phyloP scores from a whole-genome alignment of 164 flowering plant species.

The Piper betle region DNA sequence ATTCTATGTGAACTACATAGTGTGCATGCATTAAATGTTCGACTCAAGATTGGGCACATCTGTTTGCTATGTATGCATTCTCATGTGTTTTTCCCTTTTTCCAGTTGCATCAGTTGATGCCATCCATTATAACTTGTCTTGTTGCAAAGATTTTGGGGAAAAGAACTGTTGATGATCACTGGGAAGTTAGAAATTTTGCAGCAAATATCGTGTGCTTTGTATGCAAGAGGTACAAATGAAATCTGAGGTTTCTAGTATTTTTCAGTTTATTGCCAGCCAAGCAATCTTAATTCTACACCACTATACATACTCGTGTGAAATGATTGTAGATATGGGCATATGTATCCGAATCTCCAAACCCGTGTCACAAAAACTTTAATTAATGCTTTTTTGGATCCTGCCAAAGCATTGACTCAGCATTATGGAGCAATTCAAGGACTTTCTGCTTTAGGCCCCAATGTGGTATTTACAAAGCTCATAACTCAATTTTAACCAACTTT shows the following conservation, averaged over 20 bases:
- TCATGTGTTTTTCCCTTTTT: background rate
- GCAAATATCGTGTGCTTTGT: slow-evolving; percentile 74
- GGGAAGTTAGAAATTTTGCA: slow-evolving; percentile 85
- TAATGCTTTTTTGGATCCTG: slow-evolving; percentile 85
- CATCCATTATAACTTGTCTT: slow-evolving; percentile 86
- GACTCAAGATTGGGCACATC: too few species aligned
- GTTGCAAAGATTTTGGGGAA: slow-evolving; percentile 80
- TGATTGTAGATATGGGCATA: slow-evolving; percentile 66
- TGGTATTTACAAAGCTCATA: slow-evolving; percentile 38
- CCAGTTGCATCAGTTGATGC: slow-evolving; percentile 97
- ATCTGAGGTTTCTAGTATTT: background rate
- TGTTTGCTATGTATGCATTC: too few species aligned
- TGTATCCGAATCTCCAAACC: slow-evolving; percentile 71
- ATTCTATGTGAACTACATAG: background rate
- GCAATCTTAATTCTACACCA: background rate
- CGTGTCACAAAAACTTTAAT: slow-evolving; percentile 77
- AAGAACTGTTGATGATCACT: slow-evolving; percentile 74
- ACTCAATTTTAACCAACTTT: background rate
- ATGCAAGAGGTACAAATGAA: slow-evolving; percentile 61
- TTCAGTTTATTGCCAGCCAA: too few species aligned
- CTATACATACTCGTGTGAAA: background rate
- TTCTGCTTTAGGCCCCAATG: slow-evolving; percentile 73
- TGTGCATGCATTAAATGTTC: too few species aligned
- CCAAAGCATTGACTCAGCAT: slow-evolving; percentile 69
- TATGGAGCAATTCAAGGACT: slow-evolving; percentile 96